A percentile compares a stretch with the other conserved stretches of the same genome.
Conservation (phyloP, 2,329 filamentous ascomycete species). For the Colletotrichum chrysophilum region DNA sequence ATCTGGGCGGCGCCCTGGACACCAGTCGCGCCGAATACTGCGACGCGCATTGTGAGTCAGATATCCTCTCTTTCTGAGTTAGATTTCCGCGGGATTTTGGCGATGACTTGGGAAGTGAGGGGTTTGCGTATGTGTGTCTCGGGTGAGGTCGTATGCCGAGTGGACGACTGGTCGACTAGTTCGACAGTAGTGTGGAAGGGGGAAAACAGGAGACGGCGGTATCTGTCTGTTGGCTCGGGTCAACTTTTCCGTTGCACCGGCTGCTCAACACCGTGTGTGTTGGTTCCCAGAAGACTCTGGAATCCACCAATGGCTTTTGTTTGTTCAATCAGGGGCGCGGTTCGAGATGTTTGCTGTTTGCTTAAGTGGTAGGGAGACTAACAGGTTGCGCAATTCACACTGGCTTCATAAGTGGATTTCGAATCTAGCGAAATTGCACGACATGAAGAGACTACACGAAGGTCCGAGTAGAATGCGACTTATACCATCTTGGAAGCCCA, state of each 20-base stretch:
- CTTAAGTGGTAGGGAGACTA: not conserved
- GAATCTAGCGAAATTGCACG: not conserved
- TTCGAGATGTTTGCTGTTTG: not conserved
- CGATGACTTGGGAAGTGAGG: not conserved
- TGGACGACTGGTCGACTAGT: not conserved
- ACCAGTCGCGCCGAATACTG: conserved; percentile 32
- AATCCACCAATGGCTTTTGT: not conserved
- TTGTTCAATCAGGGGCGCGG: not conserved
- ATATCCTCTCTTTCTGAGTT: not conserved
- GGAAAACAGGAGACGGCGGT: not conserved
- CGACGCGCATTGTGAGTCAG: conserved; percentile 26
- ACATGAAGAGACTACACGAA: rapidly evolving
- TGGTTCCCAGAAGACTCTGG: not conserved
- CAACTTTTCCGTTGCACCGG: not conserved
- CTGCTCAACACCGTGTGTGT: not conserved
- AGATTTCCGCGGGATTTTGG: not conserved
- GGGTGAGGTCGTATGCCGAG: not conserved
- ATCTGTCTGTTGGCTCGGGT: not conserved
- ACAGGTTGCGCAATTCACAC: not conserved
- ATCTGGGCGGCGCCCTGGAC: conserved; percentile 31
- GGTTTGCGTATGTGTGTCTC: not conserved
- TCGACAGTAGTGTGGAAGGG: not conserved
- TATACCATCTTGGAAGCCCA: not conserved
- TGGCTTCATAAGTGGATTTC: not conserved
- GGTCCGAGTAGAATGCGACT: not conserved